Evolutionary conservation across 2,329 filamentous ascomycete genomes (phyloP).

Genomic region (Meredithiella fracta): DNA sequence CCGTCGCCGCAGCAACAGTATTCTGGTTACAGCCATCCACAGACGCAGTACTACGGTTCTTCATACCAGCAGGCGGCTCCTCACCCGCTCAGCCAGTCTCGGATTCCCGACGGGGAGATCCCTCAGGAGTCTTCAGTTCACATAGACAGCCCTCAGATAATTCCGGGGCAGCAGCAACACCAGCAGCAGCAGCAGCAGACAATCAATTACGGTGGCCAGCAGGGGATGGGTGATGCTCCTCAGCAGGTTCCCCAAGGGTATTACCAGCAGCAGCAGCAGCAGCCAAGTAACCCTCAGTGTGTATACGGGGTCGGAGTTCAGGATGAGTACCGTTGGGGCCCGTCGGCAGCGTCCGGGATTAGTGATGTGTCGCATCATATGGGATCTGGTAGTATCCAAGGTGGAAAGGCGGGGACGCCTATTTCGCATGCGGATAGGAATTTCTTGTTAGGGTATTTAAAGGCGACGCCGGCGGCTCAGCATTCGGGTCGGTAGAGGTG

Average conservation of each 20-base stretch:
- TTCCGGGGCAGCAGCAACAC: neutral
- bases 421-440: constrained; percentile 56
- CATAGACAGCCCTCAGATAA: neutral
- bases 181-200: constrained; percentile 2
- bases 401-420: constrained; percentile 30
- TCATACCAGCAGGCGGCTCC: constrained; percentile 11
- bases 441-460: constrained; percentile 61
- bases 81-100: constrained; percentile 13
- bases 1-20: constrained; percentile 12
- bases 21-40: constrained; percentile 8
- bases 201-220: neutral
- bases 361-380: constrained; percentile 21
- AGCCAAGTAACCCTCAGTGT: neutral
- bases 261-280: constrained; percentile 2
- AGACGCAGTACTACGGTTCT: constrained; percentile 10
- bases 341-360: constrained; percentile 28
- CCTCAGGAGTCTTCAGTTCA: neutral
- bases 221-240: neutral
- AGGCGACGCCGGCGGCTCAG: constrained; percentile 30
- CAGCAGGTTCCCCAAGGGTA: neutral
- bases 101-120: constrained; percentile 5
- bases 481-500: constrained; percentile 3
- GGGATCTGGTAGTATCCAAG: neutral
- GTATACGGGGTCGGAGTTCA: neutral
- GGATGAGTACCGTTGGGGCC: constrained; percentile 22